Evolutionary conservation across 768 basidiomycete genomes (phyloP), one percentile per base, ranked within the genome.

Genomic region (Leucocoprinus birnbaumii): DNA sequence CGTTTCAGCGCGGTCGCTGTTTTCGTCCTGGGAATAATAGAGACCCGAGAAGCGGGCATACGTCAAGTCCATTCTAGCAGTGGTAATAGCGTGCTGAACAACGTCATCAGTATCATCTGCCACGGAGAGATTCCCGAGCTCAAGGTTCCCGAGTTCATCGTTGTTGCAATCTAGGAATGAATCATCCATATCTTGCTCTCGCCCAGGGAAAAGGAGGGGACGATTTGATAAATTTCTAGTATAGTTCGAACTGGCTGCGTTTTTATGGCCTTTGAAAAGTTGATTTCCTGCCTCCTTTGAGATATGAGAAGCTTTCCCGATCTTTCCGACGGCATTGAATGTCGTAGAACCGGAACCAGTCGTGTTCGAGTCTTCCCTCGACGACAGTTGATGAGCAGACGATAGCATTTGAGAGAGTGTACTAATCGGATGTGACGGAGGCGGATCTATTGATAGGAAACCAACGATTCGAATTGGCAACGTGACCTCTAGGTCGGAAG

Each of bases 371-470:
- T 40, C 26, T 47, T 21, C 18, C 25, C 37, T 25, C 5, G 25
- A 41, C 14, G 10, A 41, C 27, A 27, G n/a, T 7, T 45, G 25
- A 18, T 46, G 35, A 9, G 22, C 40, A 24, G 13, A 25, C 3
- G 13, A 10, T 2, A 19, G 27, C 9, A 22, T 25, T 31, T 35
- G 44, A 19, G 31, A 22, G 11, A 13, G 49, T 43, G 57, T 13
- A 48, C 38, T n/a, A 42, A 61, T 38, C 11, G 58, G 51, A 19
- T 61, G 35, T 60, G 64, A 71, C 35, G 86, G 85, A 11, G 87
- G 87, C 19, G 91, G 90, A 66, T 95, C 91, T 59, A 97, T 74
- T 11, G 93, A 94, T 25, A 94, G 69, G 70, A 91, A 90, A 65
- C 87, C 94, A 72, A 94, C 76, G 62, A 95, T 82, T 16, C 79